phyloP scores from a whole-genome alignment of 2,329 filamentous ascomycete genomes.

The Aspergillus fructus region DNA sequence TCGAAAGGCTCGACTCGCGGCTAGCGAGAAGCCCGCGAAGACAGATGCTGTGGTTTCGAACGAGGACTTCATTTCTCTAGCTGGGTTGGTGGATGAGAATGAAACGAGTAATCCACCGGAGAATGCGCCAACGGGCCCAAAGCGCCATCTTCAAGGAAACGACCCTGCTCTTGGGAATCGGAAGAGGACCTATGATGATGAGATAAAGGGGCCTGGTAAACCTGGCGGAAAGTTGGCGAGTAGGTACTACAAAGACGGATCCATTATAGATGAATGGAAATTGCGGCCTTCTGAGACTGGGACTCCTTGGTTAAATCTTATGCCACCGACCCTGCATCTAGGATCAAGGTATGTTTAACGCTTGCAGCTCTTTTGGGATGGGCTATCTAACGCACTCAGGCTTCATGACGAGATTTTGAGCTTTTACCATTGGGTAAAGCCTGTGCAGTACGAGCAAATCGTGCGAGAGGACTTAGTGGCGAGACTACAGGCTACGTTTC shows the following conservation, averaged over 20 bases:
- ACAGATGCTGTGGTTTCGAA: slow-evolving; percentile 56
- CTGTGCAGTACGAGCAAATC: slow-evolving; percentile 71
- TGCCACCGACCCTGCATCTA: slow-evolving; percentile 31
- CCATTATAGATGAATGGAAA: slow-evolving; percentile 55
- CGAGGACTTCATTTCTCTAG: slow-evolving; percentile 89
- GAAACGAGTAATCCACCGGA: slow-evolving; percentile 32
- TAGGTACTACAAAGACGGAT: slow-evolving; percentile 52
- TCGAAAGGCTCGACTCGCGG: slow-evolving; percentile 76
- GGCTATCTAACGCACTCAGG: slow-evolving; percentile 44
- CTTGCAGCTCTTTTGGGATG: background rate
- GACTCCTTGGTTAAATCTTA: slow-evolving; percentile 61
- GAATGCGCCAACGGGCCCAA: slow-evolving; percentile 39
- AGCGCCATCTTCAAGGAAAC: slow-evolving; percentile 25
- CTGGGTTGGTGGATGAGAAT: slow-evolving; percentile 60
- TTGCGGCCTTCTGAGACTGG: slow-evolving; percentile 41
- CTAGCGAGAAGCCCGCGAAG: slow-evolving; percentile 46
- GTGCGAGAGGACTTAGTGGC: slow-evolving; percentile 72
- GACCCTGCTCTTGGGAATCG: slow-evolving; percentile 59
- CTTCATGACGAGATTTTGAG: slow-evolving; percentile 87
- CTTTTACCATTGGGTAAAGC: slow-evolving; percentile 82
- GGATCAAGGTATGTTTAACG: slow-evolving; percentile 31
- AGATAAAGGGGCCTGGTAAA: slow-evolving; percentile 60
- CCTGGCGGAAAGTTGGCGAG: slow-evolving; percentile 53
- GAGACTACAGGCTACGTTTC: slow-evolving; percentile 63
- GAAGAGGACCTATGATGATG: slow-evolving; percentile 73